Conservation (phyloP, 2,329 filamentous ascomycete species). For the Fusarium goolgardi region DNA sequence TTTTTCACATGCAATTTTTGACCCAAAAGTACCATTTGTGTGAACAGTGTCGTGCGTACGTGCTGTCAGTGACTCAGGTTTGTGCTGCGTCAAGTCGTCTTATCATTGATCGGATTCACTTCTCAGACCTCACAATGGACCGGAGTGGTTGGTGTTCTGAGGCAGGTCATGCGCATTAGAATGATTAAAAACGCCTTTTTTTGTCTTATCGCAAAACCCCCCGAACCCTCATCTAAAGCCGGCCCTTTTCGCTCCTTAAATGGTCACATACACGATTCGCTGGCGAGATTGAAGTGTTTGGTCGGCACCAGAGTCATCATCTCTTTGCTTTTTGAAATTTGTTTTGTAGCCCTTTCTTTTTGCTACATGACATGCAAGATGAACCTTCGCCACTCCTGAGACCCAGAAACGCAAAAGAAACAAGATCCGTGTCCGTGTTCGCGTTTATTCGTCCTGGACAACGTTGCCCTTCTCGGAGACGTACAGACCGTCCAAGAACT, state of each 20-base stretch:
- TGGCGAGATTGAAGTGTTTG: constrained; percentile 34
- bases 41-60: background rate
- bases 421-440: constrained; percentile 54
- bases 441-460: constrained; percentile 75
- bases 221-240: constrained; percentile 41
- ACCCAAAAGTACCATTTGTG: background rate
- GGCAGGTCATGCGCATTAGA: constrained; percentile 32
- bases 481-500: constrained; percentile 99
- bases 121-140: constrained; percentile 21
- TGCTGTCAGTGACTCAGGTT: constrained; percentile 1
- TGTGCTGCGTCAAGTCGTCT: constrained; percentile 5
- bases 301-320: constrained; percentile 49
- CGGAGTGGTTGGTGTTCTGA: constrained; percentile 11
- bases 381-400: constrained; percentile 72
- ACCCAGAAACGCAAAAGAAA: constrained; percentile 71
- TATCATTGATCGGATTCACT: constrained; percentile 4
- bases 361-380: constrained; percentile 72
- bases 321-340: constrained; percentile 55
- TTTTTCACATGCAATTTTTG: constrained; percentile 15
- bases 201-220: constrained; percentile 34
- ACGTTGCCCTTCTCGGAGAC: constrained; percentile 99
- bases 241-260: constrained; percentile 32
- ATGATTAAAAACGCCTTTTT: constrained; percentile 37
- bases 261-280: constrained; percentile 37
- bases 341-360: constrained; percentile 57